A percentile compares a stretch with the other conserved stretches of the same genome.
These are phyloP conservation scores for Glomus cerebriforme DNA, from an alignment of 192 early-diverging fungal species.

Conservation along the genomic window DNA sequence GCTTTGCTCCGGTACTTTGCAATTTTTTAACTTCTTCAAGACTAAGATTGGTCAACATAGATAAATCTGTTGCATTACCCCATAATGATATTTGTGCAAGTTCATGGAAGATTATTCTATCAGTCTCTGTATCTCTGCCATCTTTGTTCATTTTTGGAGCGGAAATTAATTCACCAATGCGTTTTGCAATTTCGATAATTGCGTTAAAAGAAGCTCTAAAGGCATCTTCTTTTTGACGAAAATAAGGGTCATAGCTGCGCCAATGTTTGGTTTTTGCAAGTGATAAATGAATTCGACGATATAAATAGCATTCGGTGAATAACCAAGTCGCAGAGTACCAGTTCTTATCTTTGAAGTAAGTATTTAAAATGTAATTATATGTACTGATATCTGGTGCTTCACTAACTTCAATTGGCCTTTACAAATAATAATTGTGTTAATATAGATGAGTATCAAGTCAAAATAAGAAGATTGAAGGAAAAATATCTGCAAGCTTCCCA, in stretches of 20 bases:
- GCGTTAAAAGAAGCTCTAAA: slow-evolving; percentile 68
- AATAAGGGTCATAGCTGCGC: slow-evolving; percentile 74
- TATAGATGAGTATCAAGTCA: background rate
- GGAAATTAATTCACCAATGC: slow-evolving; percentile 42
- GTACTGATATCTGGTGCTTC: slow-evolving; percentile 51
- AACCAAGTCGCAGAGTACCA: slow-evolving; percentile 84
- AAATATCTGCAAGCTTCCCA: background rate
- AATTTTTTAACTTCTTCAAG: slow-evolving; percentile 69
- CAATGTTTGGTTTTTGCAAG: slow-evolving; percentile 61
- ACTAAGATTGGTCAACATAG: slow-evolving; percentile 71
- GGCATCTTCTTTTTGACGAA: slow-evolving; percentile 62
- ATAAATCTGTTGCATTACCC: slow-evolving; percentile 90
- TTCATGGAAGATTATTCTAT: slow-evolving; percentile 65
- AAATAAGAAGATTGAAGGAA: background rate
- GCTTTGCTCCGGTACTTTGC: slow-evolving; percentile 48
- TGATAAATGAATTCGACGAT: slow-evolving; percentile 65
- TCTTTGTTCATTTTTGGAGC: slow-evolving; percentile 27
- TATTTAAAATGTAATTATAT: slow-evolving; percentile 68
- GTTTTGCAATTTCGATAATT: slow-evolving; percentile 66
- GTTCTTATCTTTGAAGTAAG: slow-evolving; percentile 54
- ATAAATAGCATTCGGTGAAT: slow-evolving; percentile 83
- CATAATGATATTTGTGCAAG: slow-evolving; percentile 78
- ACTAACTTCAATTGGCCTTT: slow-evolving; percentile 55
- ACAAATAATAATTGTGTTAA: background rate
- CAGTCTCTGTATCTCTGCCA: slow-evolving; percentile 32